Conservation (phyloP, 495 filamentous ascomycete genomes). For the Massariosphaeria phaeospora region DNA sequence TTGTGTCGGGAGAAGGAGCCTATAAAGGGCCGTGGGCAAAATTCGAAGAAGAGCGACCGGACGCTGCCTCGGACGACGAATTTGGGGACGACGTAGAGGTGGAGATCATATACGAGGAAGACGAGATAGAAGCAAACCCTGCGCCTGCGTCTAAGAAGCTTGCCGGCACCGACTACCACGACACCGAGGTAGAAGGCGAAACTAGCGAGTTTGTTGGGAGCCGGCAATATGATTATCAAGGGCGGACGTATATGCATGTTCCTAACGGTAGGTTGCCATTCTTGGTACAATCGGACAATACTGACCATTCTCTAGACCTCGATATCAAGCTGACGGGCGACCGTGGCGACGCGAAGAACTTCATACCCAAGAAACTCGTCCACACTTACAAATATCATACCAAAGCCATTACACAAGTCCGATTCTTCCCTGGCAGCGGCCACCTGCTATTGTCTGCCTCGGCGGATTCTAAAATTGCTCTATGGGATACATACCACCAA, state of each 20-base stretch:
- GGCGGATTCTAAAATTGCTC: slow-evolving; percentile 84
- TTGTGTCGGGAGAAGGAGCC: slow-evolving; percentile 77
- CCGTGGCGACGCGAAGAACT: slow-evolving; percentile 73
- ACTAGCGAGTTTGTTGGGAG: slow-evolving; percentile 82
- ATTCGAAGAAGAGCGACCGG: slow-evolving; percentile 57
- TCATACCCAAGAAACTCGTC: slow-evolving; percentile 84
- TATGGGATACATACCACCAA: slow-evolving; percentile 90
- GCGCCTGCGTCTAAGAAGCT: slow-evolving; percentile 51
- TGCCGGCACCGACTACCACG: slow-evolving; percentile 54
- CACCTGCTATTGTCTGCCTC: slow-evolving; percentile 82
- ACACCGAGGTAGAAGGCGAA: slow-evolving; percentile 51
- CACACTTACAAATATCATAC: slow-evolving; percentile 85
- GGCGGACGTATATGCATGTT: slow-evolving; percentile 89
- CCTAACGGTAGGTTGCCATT: slow-evolving; percentile 62
- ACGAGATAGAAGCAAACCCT: slow-evolving; percentile 50
- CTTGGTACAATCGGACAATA: not conserved
- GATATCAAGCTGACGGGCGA: slow-evolving; percentile 85
- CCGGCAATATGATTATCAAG: slow-evolving; percentile 83
- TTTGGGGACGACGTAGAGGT: slow-evolving; percentile 53
- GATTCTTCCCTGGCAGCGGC: slow-evolving; percentile 80
- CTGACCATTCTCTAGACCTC: slow-evolving; percentile 40
- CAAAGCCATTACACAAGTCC: slow-evolving; percentile 78
- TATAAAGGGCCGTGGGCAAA: slow-evolving; percentile 94
- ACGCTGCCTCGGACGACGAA: slow-evolving; percentile 47
- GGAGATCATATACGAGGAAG: slow-evolving; percentile 77